These are phyloP conservation scores for Cladorrhinum sp. DNA, from an alignment of 2,329 filamentous ascomycete species.

Conservation along the genomic window DNA sequence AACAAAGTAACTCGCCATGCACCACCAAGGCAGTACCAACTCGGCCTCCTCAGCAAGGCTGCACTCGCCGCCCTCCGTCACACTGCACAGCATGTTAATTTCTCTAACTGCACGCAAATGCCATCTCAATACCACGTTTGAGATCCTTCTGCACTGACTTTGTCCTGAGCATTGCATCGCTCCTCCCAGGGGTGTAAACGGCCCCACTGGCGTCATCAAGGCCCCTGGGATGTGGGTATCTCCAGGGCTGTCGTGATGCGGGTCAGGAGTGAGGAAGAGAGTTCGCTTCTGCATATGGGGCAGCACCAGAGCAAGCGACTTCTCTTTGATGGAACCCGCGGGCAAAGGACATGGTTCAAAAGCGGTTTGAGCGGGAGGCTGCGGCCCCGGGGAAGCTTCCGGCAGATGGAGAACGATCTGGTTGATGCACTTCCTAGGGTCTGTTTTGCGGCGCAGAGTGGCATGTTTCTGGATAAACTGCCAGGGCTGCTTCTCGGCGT, in stretches of 20 bases:
- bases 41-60: not conserved
- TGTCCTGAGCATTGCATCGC: slow-evolving; percentile 2
- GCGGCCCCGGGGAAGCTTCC: slow-evolving; percentile 42
- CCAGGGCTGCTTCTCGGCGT: slow-evolving; percentile 3
- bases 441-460: slow-evolving; percentile 32
- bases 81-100: not conserved
- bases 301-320: slow-evolving; percentile 19
- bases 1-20: no score
- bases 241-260: slow-evolving; percentile 7
- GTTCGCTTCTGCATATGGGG: slow-evolving; percentile 20
- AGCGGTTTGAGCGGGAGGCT: slow-evolving; percentile 37
- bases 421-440: slow-evolving; percentile 38
- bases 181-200: slow-evolving; percentile 1
- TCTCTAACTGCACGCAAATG: slow-evolving; percentile 5
- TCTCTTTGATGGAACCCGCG: slow-evolving; percentile 31
- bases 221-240: slow-evolving; percentile 6
- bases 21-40: no score
- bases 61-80: not conserved
- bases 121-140: not conserved
- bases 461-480: slow-evolving; percentile 31
- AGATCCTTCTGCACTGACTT: not conserved
- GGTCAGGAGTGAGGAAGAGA: slow-evolving; percentile 11
- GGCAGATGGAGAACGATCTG: slow-evolving; percentile 34
- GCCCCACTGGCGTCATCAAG: slow-evolving; percentile 20
- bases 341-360: slow-evolving; percentile 32